Percentiles rank a stretch among this genome's conserved stretches.
These are phyloP conservation scores for Fusarium sp. DNA, from an alignment of 2,329 filamentous ascomycete genomes.

Conservation along the genomic window DNA sequence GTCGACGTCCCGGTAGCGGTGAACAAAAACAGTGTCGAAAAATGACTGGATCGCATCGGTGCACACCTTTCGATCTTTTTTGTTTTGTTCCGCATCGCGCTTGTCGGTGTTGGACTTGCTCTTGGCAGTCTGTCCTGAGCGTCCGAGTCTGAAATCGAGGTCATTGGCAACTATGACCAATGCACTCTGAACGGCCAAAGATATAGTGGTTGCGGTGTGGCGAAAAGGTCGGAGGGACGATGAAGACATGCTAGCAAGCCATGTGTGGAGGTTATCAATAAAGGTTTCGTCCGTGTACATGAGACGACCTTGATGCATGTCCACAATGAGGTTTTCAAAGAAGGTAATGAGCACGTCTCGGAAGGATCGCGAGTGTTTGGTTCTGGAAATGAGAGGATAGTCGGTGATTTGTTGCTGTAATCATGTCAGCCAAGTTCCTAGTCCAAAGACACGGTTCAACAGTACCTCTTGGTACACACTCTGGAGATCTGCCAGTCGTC, in stretches of 20 bases:
- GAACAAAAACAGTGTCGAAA: slow-evolving; percentile 93
- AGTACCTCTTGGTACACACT: slow-evolving; percentile 82
- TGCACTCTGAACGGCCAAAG: slow-evolving; percentile 81
- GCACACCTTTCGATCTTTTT: slow-evolving; percentile 74
- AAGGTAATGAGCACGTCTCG: slow-evolving; percentile 82
- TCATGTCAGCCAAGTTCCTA: slow-evolving; percentile 42
- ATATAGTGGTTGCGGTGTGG: slow-evolving; percentile 90
- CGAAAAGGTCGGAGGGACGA: slow-evolving; percentile 89
- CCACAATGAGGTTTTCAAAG: slow-evolving; percentile 79
- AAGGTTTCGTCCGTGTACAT: slow-evolving; percentile 82
- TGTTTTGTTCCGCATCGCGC: slow-evolving; percentile 75
- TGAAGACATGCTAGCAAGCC: slow-evolving; percentile 92
- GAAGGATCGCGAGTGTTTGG: slow-evolving; percentile 81
- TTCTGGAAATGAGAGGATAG: slow-evolving; percentile 89
- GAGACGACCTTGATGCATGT: slow-evolving; percentile 83
- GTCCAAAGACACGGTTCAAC: not conserved
- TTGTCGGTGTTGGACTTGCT: slow-evolving; percentile 84
- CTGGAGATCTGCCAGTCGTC: slow-evolving; percentile 84
- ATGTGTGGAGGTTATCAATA: slow-evolving; percentile 88
- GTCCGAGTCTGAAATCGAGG: slow-evolving; percentile 78
- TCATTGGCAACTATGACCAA: slow-evolving; percentile 79
- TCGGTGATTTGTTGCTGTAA: slow-evolving; percentile 80
- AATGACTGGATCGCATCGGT: slow-evolving; percentile 82
- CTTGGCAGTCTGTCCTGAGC: slow-evolving; percentile 77
- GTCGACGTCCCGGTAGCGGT: slow-evolving; percentile 95